phyloP scores from a whole-genome alignment of 2,329 filamentous ascomycete species.

The Xylariaceae sp. region DNA sequence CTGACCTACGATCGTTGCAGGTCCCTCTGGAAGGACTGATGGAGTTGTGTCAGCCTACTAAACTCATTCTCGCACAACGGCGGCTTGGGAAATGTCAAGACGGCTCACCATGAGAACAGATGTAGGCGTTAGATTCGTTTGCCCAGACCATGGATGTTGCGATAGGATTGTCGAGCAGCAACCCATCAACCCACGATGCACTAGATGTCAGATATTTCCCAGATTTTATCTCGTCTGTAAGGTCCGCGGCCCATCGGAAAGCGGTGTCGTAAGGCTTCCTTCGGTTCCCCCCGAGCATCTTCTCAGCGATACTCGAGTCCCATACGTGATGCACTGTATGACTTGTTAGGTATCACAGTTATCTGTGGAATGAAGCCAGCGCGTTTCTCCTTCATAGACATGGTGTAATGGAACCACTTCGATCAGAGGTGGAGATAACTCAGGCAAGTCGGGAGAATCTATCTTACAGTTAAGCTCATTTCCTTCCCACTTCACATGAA shows the following conservation, averaged over 20 bases:
- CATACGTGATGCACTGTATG: slow-evolving; percentile 69
- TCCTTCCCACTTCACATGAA: slow-evolving; percentile 67
- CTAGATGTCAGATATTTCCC: slow-evolving; percentile 62
- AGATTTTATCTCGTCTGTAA: slow-evolving; percentile 60
- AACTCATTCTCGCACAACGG: not conserved
- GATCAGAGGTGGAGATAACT: not conserved
- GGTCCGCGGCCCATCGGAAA: slow-evolving; percentile 60
- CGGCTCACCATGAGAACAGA: slow-evolving; percentile 65
- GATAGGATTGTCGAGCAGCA: slow-evolving; percentile 61
- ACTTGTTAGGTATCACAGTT: slow-evolving; percentile 15
- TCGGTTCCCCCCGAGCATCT: slow-evolving; percentile 63
- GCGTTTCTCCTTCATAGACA: not conserved
- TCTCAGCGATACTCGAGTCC: slow-evolving; percentile 74
- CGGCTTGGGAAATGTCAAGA: not conserved
- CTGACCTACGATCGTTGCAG: slow-evolving; percentile 61
- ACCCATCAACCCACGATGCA: slow-evolving; percentile 61
- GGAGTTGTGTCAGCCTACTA: slow-evolving; percentile 24
- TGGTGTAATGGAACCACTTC: not conserved
- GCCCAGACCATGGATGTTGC: slow-evolving; percentile 69
- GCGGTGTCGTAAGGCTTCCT: slow-evolving; percentile 59
- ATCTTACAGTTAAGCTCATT: slow-evolving; percentile 58
- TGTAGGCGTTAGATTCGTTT: slow-evolving; percentile 64
- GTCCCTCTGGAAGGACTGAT: slow-evolving; percentile 67
- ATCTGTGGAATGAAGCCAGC: too few relatives aligned
- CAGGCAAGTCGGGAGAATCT: slow-evolving; percentile 2